Evolutionary conservation across 1,284 basidiomycete species (phyloP).

Genomic region (Trichosporon faecale): DNA sequence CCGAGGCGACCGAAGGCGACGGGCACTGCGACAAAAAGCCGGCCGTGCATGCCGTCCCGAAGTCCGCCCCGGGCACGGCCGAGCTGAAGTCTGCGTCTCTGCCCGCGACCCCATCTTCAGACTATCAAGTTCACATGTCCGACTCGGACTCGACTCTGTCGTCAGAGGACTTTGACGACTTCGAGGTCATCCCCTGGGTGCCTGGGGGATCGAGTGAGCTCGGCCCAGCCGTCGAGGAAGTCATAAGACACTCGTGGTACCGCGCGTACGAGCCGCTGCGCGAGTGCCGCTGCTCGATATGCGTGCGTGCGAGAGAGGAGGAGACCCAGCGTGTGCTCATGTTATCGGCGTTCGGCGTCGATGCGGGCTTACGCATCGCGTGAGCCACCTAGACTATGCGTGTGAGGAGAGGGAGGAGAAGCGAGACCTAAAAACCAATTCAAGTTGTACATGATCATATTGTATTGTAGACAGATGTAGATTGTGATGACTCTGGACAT

Average conservation of each 20-base stretch:
- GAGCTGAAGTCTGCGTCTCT: background rate
- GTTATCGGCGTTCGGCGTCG: background rate
- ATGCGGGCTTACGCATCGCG: slow-evolving; percentile 7
- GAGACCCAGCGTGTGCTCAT: slow-evolving; percentile 3
- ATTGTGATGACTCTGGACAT: background rate
- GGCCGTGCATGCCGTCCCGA: background rate
- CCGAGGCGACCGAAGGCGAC: background rate
- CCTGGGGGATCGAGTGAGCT: background rate
- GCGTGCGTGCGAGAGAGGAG: slow-evolving; percentile 16
- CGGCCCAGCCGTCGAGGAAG: slow-evolving; percentile 10
- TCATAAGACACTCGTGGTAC: slow-evolving; percentile 13
- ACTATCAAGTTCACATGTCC: background rate
- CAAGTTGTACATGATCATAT: slow-evolving; percentile 9
- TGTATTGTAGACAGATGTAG: slow-evolving; percentile 12
- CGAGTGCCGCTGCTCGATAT: slow-evolving; percentile 21
- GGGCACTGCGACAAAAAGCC: slow-evolving; percentile 4
- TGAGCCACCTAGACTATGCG: background rate
- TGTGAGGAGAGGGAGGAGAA: background rate
- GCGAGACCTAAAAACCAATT: background rate
- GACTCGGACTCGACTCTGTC: slow-evolving; percentile 15
- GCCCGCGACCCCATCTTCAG: background rate
- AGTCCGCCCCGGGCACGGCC: background rate
- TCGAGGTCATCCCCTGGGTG: slow-evolving; percentile 15
- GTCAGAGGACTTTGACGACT: slow-evolving; percentile 1
- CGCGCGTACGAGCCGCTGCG: slow-evolving; percentile 16